Base-by-base conservation (phyloP, 306 rosid species). In the Castanospermum australe region DNA sequence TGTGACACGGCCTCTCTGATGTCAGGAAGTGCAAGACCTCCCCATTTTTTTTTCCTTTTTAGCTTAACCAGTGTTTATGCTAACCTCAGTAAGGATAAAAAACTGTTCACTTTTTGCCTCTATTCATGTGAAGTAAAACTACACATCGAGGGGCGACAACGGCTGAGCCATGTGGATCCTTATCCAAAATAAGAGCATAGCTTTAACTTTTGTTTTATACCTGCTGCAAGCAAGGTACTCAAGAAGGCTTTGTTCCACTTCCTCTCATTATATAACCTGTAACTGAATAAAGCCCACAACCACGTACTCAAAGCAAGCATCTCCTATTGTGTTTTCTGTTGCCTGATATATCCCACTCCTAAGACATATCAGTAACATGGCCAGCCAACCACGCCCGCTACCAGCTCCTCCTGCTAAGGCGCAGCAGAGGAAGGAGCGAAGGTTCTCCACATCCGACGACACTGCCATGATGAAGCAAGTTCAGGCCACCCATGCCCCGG, bases 171-270 rank as follows among this genome's bases (percentile, higher is more conserved):
- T 48, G 77, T 67, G 14, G n/a, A 36, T 28, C 64, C 83, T 59
- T 82, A 38, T 88, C 87, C 48, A n/a, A 47, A 10, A 30, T 3
- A 38, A 56, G 59, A 25, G 8, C 35, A 20, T 59, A 36, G 39
- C 94, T 94, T 90, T 86, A 77, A 84, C 97, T 92, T 84, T 92
- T 79, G 71, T 59, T 45, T 67, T 75, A 77, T 48, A 87, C 88
- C 75, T 78, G 44, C 78, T 14, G 69, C 97, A 92, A 94, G 97
- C 90, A 92, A 94, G 94, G 98, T 77, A 94, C 94, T 3, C 93
- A 69, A 28, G 78, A 67, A 22, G 28, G 62, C 97, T 90, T 89
- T 90, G 84, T 89, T 92, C 97, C 87, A 65, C 82, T 56, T 52
- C 76, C 60, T 35, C 13, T 14, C 12, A 35, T 52, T 90, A 83